phyloP scores from a whole-genome alignment of 495 filamentous ascomycete species.

The Podospora pseudocomata region DNA sequence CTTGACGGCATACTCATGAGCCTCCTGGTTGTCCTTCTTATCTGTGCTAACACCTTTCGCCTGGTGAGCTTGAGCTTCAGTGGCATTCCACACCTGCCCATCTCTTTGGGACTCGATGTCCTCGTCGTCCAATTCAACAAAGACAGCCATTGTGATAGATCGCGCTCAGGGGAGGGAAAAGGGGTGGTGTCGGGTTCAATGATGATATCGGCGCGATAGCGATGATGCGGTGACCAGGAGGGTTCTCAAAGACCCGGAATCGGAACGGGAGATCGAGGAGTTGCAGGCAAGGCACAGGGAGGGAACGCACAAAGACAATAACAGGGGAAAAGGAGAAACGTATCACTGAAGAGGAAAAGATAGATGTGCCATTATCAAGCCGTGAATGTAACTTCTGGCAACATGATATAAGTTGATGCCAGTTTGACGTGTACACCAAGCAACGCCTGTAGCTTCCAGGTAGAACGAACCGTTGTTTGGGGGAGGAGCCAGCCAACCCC shows the following conservation, averaged over 20 bases:
- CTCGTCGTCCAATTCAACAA: constrained; percentile 62
- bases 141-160: constrained; percentile 52
- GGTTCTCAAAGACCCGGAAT: background rate
- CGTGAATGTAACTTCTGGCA: background rate
- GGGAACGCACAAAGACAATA: constrained; percentile 7
- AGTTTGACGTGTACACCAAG: constrained; percentile 10
- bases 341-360: constrained; percentile 1
- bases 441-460: background rate
- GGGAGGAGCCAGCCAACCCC: background rate
- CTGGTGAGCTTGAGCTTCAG: constrained; percentile 11
- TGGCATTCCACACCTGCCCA: constrained; percentile 14
- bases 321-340: background rate
- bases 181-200: background rate
- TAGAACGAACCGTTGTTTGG: background rate
- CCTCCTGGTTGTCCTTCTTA: constrained; percentile 20
- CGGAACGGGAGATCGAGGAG: background rate
- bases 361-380: constrained; percentile 10
- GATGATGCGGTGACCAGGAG: background rate
- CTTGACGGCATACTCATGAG: constrained; percentile 33
- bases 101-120: constrained; percentile 43
- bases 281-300: background rate
- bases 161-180: too few relatives aligned
- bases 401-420: constrained; percentile 15
- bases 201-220: background rate
- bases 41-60: constrained; percentile 2